These are phyloP conservation scores for Cryptosporidium sp. DNA, from an alignment of 169 alveolate species.

Conservation along the genomic window DNA sequence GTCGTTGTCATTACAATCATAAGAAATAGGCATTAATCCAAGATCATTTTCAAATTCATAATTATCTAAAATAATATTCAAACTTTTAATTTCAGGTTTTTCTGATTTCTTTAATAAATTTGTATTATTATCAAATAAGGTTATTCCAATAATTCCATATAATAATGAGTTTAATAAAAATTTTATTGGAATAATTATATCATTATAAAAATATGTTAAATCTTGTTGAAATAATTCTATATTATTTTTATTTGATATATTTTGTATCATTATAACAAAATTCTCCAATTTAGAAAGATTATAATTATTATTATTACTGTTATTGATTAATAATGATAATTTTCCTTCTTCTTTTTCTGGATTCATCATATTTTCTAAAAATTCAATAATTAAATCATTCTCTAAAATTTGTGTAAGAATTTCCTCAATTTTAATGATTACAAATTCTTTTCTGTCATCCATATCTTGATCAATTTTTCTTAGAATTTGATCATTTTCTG, in stretches of 20 bases:
- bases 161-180: conserved; percentile 30
- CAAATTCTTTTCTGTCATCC: background rate
- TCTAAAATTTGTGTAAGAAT: conserved; percentile 1
- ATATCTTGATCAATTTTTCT: background rate
- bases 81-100: background rate
- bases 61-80: background rate
- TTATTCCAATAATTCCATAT: background rate
- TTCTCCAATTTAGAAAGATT: background rate
- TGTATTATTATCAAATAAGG: background rate
- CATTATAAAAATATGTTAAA: conserved; percentile 3
- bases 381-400: conserved; percentile 18
- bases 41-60: conserved; percentile 11
- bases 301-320: too few relatives aligned
- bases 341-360: background rate
- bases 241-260: background rate
- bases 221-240: conserved; percentile 5
- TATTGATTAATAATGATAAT: too few relatives aligned
- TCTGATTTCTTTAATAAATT: background rate
- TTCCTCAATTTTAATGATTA: background rate
- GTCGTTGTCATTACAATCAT: too few relatives aligned
- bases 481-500: background rate
- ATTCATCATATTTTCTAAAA: background rate
- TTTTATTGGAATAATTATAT: conserved; percentile 18
- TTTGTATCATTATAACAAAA: conserved; percentile 5
- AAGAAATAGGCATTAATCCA: background rate